Evolutionary conservation across 2,329 filamentous ascomycete genomes (phyloP).

Genomic region (Penicillium sp.): DNA sequence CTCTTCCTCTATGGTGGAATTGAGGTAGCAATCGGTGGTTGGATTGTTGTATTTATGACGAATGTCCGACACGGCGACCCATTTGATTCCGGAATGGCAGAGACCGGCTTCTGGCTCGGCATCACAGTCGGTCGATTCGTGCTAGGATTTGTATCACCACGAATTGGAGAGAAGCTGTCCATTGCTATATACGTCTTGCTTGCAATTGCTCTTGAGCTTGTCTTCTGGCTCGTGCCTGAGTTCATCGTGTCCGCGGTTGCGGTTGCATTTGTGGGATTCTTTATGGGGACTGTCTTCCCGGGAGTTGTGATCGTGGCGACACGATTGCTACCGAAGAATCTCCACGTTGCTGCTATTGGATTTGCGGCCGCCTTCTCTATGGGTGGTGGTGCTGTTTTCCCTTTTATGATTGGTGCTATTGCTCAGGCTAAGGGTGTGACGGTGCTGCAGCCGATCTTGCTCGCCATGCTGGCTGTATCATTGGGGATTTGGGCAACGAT

Average conservation of each 20-base stretch:
- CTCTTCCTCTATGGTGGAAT: constrained; percentile 41
- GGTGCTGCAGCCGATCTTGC: constrained; percentile 50
- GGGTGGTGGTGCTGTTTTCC: constrained; percentile 48
- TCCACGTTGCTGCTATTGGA: constrained; percentile 66
- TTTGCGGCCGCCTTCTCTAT: constrained; percentile 69
- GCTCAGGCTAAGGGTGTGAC: constrained; percentile 47
- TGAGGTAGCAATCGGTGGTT: constrained; percentile 41
- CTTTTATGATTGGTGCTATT: constrained; percentile 35
- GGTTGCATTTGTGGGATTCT: constrained; percentile 63
- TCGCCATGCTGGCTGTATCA: constrained; percentile 39
- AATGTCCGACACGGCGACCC: constrained; percentile 54
- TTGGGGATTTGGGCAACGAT: constrained; percentile 12
- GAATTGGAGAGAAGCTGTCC: constrained; percentile 47
- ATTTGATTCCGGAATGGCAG: constrained; percentile 61
- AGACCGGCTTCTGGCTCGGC: constrained; percentile 71
- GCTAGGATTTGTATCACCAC: constrained; percentile 33
- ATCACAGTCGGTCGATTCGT: constrained; percentile 62
- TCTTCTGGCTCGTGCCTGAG: constrained; percentile 71
- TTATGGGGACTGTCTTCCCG: constrained; percentile 67
- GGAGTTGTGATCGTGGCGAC: constrained; percentile 62
- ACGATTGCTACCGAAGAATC: constrained; percentile 59
- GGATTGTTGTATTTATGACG: constrained; percentile 72
- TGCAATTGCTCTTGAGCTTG: constrained; percentile 55
- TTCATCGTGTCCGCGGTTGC: constrained; percentile 64
- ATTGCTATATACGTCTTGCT: constrained; percentile 54